Conservation (phyloP, 768 basidiomycete species). For the Mrakia blollopis region DNA sequence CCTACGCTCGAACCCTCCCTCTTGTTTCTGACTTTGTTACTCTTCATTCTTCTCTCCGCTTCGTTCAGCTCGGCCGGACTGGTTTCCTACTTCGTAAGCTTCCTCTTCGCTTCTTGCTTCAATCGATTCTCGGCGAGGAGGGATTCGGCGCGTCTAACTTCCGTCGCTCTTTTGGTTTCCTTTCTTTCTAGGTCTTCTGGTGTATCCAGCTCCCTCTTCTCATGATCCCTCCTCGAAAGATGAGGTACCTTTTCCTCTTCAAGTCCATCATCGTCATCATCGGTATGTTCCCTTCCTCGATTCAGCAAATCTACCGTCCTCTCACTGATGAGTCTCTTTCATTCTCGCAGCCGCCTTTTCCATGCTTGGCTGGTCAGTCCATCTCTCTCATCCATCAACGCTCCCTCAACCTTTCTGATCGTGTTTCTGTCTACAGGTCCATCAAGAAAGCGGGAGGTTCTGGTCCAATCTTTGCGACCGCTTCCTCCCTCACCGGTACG, state of each 20-base stretch:
- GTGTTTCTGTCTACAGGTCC: no score
- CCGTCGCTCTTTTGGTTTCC: neutral
- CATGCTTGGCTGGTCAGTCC: constrained; percentile 10
- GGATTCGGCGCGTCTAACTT: neutral
- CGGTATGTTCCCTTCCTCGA: neutral
- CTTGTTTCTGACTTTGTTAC: neutral
- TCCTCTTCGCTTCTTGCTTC: neutral
- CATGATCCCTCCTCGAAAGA: constrained; percentile 22
- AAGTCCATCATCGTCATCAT: constrained; percentile 18
- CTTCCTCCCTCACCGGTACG: neutral
- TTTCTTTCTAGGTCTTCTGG: constrained; percentile 14
- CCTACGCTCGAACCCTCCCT: neutral
- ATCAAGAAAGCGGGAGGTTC: constrained; percentile 9
- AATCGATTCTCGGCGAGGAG: no score
- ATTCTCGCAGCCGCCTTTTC: constrained; percentile 4
- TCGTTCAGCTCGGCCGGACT: neutral
- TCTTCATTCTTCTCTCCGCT: no score
- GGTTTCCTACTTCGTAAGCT: neutral
- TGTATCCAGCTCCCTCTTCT: constrained; percentile 19
- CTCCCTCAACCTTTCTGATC: no score
- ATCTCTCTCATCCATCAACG: no score
- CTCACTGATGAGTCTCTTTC: neutral
- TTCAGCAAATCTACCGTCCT: no score
- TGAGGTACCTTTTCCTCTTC: constrained; percentile 18
- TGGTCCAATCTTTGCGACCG: neutral